Evolutionary conservation across 2,329 filamentous ascomycete genomes (phyloP), one percentile per base, ranked within the genome.

Genomic region (Fusarium protoensiforme): DNA sequence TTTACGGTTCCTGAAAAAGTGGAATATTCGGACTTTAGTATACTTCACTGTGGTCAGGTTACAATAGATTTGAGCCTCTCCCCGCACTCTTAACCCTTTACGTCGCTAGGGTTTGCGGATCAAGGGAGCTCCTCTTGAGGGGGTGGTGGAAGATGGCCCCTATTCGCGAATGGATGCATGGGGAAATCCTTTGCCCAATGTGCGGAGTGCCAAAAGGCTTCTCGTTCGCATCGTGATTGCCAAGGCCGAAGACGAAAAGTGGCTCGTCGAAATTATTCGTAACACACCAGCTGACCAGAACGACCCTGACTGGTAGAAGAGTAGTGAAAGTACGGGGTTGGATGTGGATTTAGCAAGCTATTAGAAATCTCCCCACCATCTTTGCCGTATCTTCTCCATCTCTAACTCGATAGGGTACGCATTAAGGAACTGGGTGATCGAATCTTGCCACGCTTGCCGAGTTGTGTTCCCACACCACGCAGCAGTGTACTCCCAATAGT

Each of bases 351-450:
- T 3, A 39, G 53, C 46, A 46, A 39, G 10, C 11, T n/a, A 29
- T 64, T 36, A 64, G 16, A 64, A 10, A 4, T 68, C 65, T 10
- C 65, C 67, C 67, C 64, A 92, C 92, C 82, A 92, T 92, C 73
- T 90, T 91, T 82, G 88, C 89, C 35, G 51, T 5, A 20, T 62
- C 41, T 35, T 62, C 31, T 67, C 64, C 51, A 69, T 69, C 11
- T 69, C 58, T 2, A 69, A 14, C n/a, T 63, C 67, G 0, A 0
- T 0, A 8, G 31, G 58, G 11, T 67, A 41, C 2, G 51, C 0
- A 22, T 54, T 53, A 16, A 69, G 5, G 7, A 63, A 69, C n/a
- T 54, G 0, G 0, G 58, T 14, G 2, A 63, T 57, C 1, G 5
- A 43, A 4, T 16, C 4, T 46, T 67, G 67, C 64, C 64, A 67